A percentile compares a stretch with the other conserved stretches of the same genome.
Evolutionary conservation across 805 yeast genomes (phyloP).

Genomic region (Zygotorulaspora florentina): DNA sequence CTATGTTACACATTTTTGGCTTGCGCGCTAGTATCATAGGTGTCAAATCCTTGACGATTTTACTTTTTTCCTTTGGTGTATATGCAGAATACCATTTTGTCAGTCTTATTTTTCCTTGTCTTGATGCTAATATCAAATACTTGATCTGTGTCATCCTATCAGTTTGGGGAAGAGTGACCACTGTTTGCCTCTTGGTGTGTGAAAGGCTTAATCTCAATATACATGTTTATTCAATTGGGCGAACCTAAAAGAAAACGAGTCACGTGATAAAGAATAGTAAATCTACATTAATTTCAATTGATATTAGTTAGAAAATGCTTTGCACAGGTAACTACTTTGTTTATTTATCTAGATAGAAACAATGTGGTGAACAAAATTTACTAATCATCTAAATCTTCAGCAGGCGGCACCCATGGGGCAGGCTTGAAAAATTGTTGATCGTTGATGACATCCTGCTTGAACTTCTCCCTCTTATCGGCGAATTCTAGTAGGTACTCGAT

Average conservation of each 20-base stretch:
- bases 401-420: slow-evolving; percentile 58
- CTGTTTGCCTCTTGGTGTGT: neutral
- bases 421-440: slow-evolving; percentile 74
- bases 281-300: neutral
- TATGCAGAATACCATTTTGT: slow-evolving; percentile 89
- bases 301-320: neutral
- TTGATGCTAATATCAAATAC: slow-evolving; percentile 74
- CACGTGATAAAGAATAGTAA: slow-evolving; percentile 7
- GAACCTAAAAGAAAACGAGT: neutral
- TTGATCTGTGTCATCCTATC: slow-evolving; percentile 44
- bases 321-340: neutral
- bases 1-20: slow-evolving; percentile 91
- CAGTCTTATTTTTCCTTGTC: slow-evolving; percentile 92
- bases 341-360: too few species aligned
- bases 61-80: slow-evolving; percentile 79
- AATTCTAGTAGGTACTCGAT: slow-evolving; percentile 77
- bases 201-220: too few species aligned
- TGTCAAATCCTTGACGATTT: slow-evolving; percentile 78
- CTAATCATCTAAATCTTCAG: slow-evolving; percentile 33
- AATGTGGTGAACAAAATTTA: too few species aligned
- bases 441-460: slow-evolving; percentile 40
- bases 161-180: neutral
- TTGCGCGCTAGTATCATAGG: slow-evolving; percentile 80
- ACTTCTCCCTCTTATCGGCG: slow-evolving; percentile 54
- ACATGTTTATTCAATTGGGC: neutral